Evolutionary conservation across 2,329 filamentous ascomycete species (phyloP), one percentile per base, ranked within the genome.

Genomic region (Reticulascus tulasneorum): DNA sequence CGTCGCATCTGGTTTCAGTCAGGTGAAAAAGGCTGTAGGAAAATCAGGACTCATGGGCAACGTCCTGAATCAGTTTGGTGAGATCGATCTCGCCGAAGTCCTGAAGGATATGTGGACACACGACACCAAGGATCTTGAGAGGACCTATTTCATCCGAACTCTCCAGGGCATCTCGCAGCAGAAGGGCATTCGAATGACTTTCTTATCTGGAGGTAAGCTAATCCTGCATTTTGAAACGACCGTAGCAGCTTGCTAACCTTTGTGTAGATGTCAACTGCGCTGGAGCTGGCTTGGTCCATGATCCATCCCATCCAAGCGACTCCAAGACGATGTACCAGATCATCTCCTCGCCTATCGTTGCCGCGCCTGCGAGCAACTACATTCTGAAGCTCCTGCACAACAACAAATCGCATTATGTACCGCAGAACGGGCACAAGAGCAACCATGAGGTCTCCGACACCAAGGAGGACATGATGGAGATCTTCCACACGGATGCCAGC

Each of bases 401-500:
- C 69, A 91, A 90, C 66, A 93, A 91, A 61, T 79, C 86, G 23
- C 79, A 97, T 19, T 98, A 96, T 60, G 75, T 98, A 36, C 93
- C 93, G 0, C 73, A 77, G 36, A 98, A 98, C 60, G 91, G 91
- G 2, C 80, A 88, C 38, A 77, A 78, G 47, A 82, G 84, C 1
- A 84, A 74, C 2, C 79, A 88, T 43, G 76, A 82, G 46, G 75
- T 86, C 2, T 85, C 82, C 2, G 93, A 98, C 59, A 98, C 93
- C 29, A 97, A 98, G 63, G 93, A 98, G 62, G 93, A 98, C 64
- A 98, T 98, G 93, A 94, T 98, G 86, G 93, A 98, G 68, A 94
- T 98, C 48, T 98, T 98, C 75, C 88, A 93, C 53, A 86, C 84
- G 7, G 93, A 98, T 51, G 88, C 93, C 12, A 87, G 83, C 35